These are phyloP conservation scores for Annulohypoxylon bovei DNA, from an alignment of 495 filamentous ascomycete species.

Conservation along the genomic window DNA sequence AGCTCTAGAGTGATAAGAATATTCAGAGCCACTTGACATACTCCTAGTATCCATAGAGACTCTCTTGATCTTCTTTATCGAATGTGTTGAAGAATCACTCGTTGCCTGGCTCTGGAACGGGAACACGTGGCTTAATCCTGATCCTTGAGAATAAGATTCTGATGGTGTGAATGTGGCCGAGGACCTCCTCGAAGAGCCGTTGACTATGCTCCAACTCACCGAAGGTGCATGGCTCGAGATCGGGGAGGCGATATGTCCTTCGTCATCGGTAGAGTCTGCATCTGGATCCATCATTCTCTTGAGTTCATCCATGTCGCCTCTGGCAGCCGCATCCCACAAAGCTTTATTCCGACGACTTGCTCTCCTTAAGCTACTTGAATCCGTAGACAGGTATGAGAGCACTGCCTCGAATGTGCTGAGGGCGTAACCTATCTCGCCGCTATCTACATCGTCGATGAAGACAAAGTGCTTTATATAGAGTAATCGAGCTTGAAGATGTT, in stretches of 20 bases:
- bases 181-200: conserved; percentile 56
- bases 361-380: conserved; percentile 80
- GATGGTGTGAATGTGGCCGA: conserved; percentile 55
- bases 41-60: conserved; percentile 91
- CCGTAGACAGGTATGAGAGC: conserved; percentile 84
- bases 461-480: conserved; percentile 96
- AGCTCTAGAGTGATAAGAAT: conserved; percentile 79
- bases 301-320: conserved; percentile 78
- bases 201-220: conserved; percentile 54
- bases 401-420: conserved; percentile 97
- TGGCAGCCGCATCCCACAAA: conserved; percentile 85
- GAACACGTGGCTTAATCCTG: conserved; percentile 85
- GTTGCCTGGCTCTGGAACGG: conserved; percentile 75
- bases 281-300: conserved; percentile 80
- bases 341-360: conserved; percentile 86
- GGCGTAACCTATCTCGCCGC: conserved; percentile 95
- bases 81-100: conserved; percentile 50
- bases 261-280: conserved; percentile 53
- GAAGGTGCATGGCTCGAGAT: conserved; percentile 54
- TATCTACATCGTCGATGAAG: conserved; percentile 97
- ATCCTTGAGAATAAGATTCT: conserved; percentile 62
- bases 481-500: conserved; percentile 86
- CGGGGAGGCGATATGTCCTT: conserved; percentile 48
- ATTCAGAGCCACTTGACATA: conserved; percentile 83
- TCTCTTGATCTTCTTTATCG: conserved; percentile 70